phyloP scores from a whole-genome alignment of 1,139 yeast genomes.

The Trichomonascaceae sp. region DNA sequence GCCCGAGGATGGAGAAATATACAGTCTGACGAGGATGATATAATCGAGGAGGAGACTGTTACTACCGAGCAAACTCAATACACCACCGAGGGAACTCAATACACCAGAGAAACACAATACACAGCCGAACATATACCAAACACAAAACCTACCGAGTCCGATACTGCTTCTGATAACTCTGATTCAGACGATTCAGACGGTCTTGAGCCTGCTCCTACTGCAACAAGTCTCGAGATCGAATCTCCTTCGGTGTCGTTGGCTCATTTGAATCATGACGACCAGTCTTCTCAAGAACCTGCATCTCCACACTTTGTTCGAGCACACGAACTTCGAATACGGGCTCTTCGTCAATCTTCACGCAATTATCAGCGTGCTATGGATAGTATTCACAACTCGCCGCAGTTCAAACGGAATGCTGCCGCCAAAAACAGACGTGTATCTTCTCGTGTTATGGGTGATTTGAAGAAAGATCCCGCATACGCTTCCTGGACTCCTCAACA shows the following conservation, averaged over 20 bases:
- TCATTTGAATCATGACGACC: not conserved
- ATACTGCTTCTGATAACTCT: not conserved
- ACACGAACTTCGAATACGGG: conserved; percentile 7
- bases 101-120: not conserved
- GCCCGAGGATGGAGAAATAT: not conserved
- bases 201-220: conserved; percentile 9
- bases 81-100: not conserved
- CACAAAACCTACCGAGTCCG: not conserved
- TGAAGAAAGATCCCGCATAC: not conserved
- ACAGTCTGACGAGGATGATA: not conserved
- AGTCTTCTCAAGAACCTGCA: not conserved
- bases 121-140: not conserved
- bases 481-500: conserved; percentile 5
- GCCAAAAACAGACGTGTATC: not conserved
- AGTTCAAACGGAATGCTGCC: not conserved
- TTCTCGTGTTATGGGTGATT: not conserved
- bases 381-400: conserved; percentile 2
- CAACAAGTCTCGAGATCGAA: conserved; percentile 5
- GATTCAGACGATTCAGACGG: conserved; percentile 3
- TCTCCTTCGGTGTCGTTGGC: not conserved
- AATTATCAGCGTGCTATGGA: conserved; percentile 5
- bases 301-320: conserved; percentile 7
- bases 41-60: not conserved
- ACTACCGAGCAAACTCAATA: too few relatives aligned
- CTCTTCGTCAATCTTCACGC: conserved; percentile 6